Evolutionary conservation across 2,329 filamentous ascomycete species (phyloP), one percentile per base, ranked within the genome.

Genomic region (Canariomyces notabilis): DNA sequence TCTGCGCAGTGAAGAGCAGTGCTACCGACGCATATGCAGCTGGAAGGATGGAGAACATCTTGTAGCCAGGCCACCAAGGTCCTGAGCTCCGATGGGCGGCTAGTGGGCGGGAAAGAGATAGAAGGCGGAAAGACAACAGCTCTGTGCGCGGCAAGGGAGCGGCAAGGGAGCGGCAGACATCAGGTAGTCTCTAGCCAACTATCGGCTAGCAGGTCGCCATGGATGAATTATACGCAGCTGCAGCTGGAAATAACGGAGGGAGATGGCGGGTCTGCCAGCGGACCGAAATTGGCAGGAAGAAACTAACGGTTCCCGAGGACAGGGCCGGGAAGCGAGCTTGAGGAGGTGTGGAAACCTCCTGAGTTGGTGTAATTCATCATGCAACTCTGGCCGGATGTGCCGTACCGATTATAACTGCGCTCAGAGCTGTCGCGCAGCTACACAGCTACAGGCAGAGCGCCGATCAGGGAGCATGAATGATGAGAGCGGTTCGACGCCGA

Each of bases 261-360:
- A 6, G 37, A 45, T 39, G n/a, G 37, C 34, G 21, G 15, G 16
- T 16, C 18, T 42, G 45, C 50, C 50, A 42, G 47, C 34, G 36
- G 40, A 45, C 21, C 46, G 52, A 52, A 42, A 54, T 52, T 50
- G 38, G 23, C 38, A 44, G 52, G 49, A 50, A 48, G 37, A 38
- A 21, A 23, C 42, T 48, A 50, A 45, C 8, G 23, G 41, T n/a
- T n/a, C n/a, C n/a, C n/a, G 15, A 19, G 37, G 39, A 37, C 32
- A 39, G 44, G 36, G 34, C 46, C 47, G 41, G 38, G 45, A 36
- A 45, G 34, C 40, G 39, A 39, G 33, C 29, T 31, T 36, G 40
- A 37, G 19, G 36, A 16, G 22, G 21, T 16, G 40, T 36, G 41
- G 37, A 37, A 43, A 39, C 37, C 48, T 26, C 20, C 14, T 39